Conservation (phyloP, 1,139 yeast species). For the Zygosaccharomyces sapae region DNA sequence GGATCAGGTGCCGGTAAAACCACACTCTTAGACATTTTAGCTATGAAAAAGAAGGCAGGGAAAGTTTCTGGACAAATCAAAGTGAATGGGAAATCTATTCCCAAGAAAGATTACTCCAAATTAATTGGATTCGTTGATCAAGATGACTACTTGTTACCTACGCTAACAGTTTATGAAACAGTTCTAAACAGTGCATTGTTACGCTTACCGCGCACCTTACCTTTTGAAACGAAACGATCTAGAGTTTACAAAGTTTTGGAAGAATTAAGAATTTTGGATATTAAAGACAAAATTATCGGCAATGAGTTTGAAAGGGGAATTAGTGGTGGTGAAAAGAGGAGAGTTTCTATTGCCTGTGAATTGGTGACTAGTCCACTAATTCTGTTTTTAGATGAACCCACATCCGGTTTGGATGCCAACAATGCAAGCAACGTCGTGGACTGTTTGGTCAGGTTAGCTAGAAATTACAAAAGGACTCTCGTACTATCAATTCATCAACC, state of each 20-base stretch:
- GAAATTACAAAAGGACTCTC: conserved; percentile 78
- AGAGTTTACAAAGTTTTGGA: conserved; percentile 80
- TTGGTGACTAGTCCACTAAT: conserved; percentile 81
- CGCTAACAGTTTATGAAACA: conserved; percentile 92
- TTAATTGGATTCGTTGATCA: conserved; percentile 96
- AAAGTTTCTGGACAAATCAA: conserved; percentile 56
- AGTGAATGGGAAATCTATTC: conserved; percentile 59
- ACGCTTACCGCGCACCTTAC: conserved; percentile 78
- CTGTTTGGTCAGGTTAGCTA: conserved; percentile 72
- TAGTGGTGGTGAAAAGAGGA: conserved; percentile 88
- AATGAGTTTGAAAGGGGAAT: conserved; percentile 87
- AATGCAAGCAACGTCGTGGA: conserved; percentile 91
- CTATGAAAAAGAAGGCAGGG: conserved; percentile 83
- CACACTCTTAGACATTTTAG: conserved; percentile 82
- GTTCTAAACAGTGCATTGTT: conserved; percentile 87
- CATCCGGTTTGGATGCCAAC: conserved; percentile 91
- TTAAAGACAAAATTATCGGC: conserved; percentile 84
- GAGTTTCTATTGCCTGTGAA: conserved; percentile 89
- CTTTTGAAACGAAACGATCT: conserved; percentile 63
- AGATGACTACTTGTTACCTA: conserved; percentile 85
- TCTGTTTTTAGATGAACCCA: conserved; percentile 81
- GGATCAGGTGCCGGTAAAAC: conserved; percentile 99
- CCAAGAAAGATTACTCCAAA: conserved; percentile 50
- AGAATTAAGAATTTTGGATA: conserved; percentile 76
- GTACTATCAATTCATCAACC: conserved; percentile 96